Percentiles rank a stretch among this genome's conserved stretches.
These are phyloP conservation scores for Salvia hispanica DNA, from an alignment of 257 asterid genomes.

Conservation along the genomic window DNA sequence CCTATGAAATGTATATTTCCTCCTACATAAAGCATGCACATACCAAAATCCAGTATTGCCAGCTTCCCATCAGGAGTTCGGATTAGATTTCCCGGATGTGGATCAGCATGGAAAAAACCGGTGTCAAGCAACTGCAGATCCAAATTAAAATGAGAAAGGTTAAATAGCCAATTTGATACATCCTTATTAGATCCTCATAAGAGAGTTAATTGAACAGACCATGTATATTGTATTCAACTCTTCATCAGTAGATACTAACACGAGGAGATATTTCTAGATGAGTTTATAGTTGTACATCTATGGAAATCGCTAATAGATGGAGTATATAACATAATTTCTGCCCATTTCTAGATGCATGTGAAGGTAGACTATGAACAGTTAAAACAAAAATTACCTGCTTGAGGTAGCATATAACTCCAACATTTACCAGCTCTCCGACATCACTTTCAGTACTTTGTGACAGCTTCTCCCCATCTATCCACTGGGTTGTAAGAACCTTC, in stretches of 20 bases:
- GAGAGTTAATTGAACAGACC: neutral
- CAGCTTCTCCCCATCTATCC: slow-evolving; percentile 98
- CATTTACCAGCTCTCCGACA: slow-evolving; percentile 96
- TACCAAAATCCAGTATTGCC: slow-evolving; percentile 96
- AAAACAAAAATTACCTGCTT: slow-evolving; percentile 98
- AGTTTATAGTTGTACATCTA: neutral
- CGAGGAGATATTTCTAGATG: neutral
- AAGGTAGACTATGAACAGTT: too few species aligned
- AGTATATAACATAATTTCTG: neutral
- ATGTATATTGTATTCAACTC: too few species aligned
- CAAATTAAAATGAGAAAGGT: slow-evolving; percentile 35
- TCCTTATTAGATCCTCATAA: neutral
- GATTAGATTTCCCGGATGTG: slow-evolving; percentile 96
- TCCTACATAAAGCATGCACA: slow-evolving; percentile 20
- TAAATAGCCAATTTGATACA: slow-evolving; percentile 19
- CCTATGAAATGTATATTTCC: slow-evolving; percentile 13
- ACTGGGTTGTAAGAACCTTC: slow-evolving; percentile 88
- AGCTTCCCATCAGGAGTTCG: slow-evolving; percentile 99
- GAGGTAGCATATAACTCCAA: slow-evolving; percentile 99
- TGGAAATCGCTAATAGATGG: neutral
- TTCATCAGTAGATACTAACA: slow-evolving; percentile 14
- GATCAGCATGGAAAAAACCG: slow-evolving; percentile 99
- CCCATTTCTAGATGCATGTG: neutral
- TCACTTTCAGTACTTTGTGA: slow-evolving; percentile 99
- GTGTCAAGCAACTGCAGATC: slow-evolving; percentile 91